Evolutionary conservation across 108 stramenopile species (phyloP), one percentile per base, ranked within the genome.

Genomic region (Phaeodactylum tricornutum): DNA sequence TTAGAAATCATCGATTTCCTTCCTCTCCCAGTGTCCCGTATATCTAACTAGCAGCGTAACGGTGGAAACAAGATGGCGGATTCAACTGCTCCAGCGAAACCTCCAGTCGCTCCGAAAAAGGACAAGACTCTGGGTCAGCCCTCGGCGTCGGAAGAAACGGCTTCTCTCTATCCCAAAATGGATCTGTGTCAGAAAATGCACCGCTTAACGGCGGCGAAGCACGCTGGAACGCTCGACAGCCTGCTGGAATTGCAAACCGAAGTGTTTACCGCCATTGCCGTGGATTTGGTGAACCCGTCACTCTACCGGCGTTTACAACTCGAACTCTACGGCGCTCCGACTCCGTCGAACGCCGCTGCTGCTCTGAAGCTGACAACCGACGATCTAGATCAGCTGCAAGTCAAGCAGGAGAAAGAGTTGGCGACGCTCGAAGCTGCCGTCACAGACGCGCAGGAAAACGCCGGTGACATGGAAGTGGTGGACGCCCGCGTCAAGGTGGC

Each of bases 391-490:
- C 46, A 52, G 1, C 52, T 84, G 43, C 45, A 66, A 6, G 43
- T 63, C 0, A 68, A 73, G 23, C 63, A 84, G 55, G 37, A 53
- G 32, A 42, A 55, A 9, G 61, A 64, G 5, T 33, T 84, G 52
- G 35, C 64, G 43, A 49, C 57, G 21, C 53, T 85, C 4, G 65
- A 79, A 36, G 57, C 43, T 6, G 74, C 68, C 33, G 67, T 84
- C 0, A 59, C 75, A 48, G 77, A 83, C 47, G 95, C 95, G 29
- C 73, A 81, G 56, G 92, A 91, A 47, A 85, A 81, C 55, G 84
- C 84, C 3, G 96, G 95, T n/a, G 96, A 99, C 54, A 93, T 92
- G 81, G 98, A 99, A 72, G 94, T 99, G 39, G 72, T 97, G 64
- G 92, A 96, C 21, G 93, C 93, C 5, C 54, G 76, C 25, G 66